Base-by-base conservation (phyloP, 495 filamentous ascomycete species). In the Lepidopterella palustris region DNA sequence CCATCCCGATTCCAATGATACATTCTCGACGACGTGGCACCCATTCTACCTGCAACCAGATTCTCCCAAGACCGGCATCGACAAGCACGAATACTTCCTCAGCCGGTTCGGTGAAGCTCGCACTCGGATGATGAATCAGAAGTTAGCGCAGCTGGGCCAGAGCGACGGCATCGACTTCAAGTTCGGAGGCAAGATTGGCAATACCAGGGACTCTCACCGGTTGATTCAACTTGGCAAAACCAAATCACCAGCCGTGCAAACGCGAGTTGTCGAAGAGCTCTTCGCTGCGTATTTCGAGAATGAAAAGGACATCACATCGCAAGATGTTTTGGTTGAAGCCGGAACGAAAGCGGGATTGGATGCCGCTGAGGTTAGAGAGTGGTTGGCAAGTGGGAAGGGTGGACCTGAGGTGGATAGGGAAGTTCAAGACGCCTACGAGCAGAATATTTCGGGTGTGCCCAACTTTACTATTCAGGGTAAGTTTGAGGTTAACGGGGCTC, bases 31-130 rank as follows among this genome's bases (percentile, higher is more conserved):
- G 0, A 79, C 76, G 55, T 95, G 87, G 87, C 78, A 80, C 52
- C 85, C 90, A 0, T 96, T 84, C 78, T 90, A 92, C 67, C 82
- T 96, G 23, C 86, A 90, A 68, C 86, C 88, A 0, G 71, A 78
- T 39, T 75, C 82, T 0, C 80, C 87, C 2, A 76, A 75, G 55
- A 72, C 76, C 35, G 77, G 81, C 45, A 59, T 82, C 53, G 78
- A 84, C 69, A 90, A 89, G 64, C 63, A 57, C 4, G 71, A 73
- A 27, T 78, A 76, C 69, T 86, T 83, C 70, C 59, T 65, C 15
- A 28, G 45, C 21, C 82, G 79, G 39, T 88, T 88, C 73, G 84
- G 84, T n/a, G 70, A 74, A 0, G 81, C 80, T 23, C 80, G 85
- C 13, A 66, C 78, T 2, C 59, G 71, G 0, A 77, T 80, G 59